A percentile compares a stretch with the other conserved stretches of the same genome.
These are phyloP conservation scores for Scenedesmus sp. DNA, from an alignment of 163 green algal species.

Conservation along the genomic window DNA sequence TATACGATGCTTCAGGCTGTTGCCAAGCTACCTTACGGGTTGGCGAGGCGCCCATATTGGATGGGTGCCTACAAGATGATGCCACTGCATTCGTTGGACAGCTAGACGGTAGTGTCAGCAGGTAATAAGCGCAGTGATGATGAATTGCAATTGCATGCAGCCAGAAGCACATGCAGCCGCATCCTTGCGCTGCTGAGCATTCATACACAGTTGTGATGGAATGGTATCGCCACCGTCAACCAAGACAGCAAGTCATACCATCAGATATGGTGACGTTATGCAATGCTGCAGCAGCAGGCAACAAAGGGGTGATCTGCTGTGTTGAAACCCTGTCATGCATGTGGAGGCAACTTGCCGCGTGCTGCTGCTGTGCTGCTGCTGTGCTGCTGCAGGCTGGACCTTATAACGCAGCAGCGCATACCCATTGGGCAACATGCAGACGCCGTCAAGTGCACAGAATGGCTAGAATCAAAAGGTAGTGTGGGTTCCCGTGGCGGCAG, in stretches of 20 bases:
- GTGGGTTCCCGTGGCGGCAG: background rate
- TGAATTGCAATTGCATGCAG: too few species aligned
- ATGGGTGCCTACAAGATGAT: constrained; percentile 72
- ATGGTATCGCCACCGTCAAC: too few species aligned
- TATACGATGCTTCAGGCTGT: constrained; percentile 72
- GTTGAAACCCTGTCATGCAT: background rate
- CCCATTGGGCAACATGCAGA: constrained; percentile 65
- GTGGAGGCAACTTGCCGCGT: background rate
- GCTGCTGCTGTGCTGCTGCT: background rate
- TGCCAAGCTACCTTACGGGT: constrained; percentile 59
- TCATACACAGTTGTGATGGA: too few species aligned
- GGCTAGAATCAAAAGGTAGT: constrained; percentile 52
- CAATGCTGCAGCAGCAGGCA: background rate
- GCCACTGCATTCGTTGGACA: constrained; percentile 63
- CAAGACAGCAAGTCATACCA: too few species aligned
- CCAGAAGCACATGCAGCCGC: too few species aligned
- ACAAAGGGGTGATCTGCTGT: too few species aligned
- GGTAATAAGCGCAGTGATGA: constrained; percentile 47
- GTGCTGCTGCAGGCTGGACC: constrained; percentile 65
- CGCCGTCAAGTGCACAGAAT: constrained; percentile 69
- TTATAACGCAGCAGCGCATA: constrained; percentile 50
- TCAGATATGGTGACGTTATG: background rate
- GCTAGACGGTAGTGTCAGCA: constrained; percentile 69
- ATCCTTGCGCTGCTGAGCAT: too few species aligned
- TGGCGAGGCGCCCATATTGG: constrained; percentile 68